These are phyloP conservation scores for Silene noctiflora DNA, from an alignment of 179 eudicot genomes.

Conservation along the genomic window DNA sequence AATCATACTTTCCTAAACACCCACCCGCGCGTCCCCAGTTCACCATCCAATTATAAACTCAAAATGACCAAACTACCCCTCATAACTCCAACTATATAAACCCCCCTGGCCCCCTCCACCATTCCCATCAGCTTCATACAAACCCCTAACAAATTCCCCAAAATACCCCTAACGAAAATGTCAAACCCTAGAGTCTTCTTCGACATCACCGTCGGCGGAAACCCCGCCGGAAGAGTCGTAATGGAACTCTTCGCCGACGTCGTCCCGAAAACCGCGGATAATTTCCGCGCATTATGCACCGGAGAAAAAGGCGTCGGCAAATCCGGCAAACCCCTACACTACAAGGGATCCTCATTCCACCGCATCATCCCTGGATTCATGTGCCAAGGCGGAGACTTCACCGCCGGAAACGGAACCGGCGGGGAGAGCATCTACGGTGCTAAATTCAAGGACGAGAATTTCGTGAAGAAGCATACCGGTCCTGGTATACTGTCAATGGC, in stretches of 20 bases:
- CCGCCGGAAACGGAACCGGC: conserved; percentile 79
- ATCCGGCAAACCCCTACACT: conserved; percentile 64
- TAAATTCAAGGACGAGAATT: conserved; percentile 75
- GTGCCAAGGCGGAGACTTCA: conserved; percentile 94
- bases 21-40: background rate
- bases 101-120: background rate
- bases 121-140: too few species aligned
- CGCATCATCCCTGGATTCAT: conserved; percentile 65
- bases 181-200: conserved; percentile 54
- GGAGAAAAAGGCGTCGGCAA: conserved; percentile 66
- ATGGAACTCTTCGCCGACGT: conserved; percentile 74
- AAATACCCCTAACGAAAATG: background rate
- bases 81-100: background rate
- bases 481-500: conserved; percentile 84
- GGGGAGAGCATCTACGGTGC: conserved; percentile 78
- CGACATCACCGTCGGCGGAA: conserved; percentile 55
- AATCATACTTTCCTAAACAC: too few species aligned
- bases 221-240: conserved; percentile 63
- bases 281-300: conserved; percentile 80
- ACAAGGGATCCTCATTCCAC: conserved; percentile 67
- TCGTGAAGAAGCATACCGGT: conserved; percentile 70
- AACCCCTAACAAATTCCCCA: background rate
- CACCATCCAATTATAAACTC: background rate
- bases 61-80: background rate
- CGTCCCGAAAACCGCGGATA: conserved; percentile 67